phyloP scores from a whole-genome alignment of 2,329 filamentous ascomycete species.

The Ceratocystis colombiana region DNA sequence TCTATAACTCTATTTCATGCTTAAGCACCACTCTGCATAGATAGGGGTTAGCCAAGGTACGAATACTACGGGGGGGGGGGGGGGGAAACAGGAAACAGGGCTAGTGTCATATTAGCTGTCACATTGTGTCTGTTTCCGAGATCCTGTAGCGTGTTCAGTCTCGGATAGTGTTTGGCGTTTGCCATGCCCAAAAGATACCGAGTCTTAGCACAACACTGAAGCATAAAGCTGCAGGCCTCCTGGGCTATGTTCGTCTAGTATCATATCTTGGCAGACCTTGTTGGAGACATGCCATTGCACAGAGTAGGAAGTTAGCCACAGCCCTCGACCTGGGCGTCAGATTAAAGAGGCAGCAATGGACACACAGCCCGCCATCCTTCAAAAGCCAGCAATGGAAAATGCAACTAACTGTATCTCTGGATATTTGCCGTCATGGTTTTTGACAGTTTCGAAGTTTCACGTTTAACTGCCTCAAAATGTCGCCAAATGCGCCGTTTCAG shows the following conservation, averaged over 20 bases:
- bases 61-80: background rate
- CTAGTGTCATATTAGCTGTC: constrained; percentile 1
- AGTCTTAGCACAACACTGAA: background rate
- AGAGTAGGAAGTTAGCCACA: no score
- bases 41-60: background rate
- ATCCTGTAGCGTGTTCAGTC: constrained; percentile 41
- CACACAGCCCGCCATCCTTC: background rate
- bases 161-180: constrained; percentile 40
- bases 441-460: constrained; percentile 9
- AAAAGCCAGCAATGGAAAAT: no score
- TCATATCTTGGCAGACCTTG: background rate
- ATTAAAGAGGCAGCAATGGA: background rate
- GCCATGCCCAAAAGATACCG: background rate
- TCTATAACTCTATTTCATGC: constrained; percentile 1
- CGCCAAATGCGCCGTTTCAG: background rate
- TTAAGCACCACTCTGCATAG: background rate
- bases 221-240: background rate
- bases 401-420: no score
- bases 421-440: background rate
- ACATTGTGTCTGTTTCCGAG: background rate
- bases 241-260: background rate
- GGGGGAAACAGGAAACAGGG: background rate
- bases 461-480: background rate
- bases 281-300: no score
- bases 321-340: no score